Conservation (phyloP, 1,139 yeast species). For the Saccharomyces hybrid region DNA sequence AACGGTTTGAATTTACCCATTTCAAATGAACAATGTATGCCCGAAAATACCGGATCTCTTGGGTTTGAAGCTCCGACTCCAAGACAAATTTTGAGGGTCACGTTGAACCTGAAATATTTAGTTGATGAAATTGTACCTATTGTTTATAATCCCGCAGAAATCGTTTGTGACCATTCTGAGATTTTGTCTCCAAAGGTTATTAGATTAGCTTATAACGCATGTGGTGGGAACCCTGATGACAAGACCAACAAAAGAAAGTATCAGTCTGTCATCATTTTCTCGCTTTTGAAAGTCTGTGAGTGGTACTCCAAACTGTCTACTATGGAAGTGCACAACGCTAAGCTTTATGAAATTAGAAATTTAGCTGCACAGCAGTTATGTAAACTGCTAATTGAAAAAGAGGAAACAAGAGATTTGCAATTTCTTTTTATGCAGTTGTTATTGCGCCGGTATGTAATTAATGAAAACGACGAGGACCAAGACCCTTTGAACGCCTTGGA, state of each 20-base stretch:
- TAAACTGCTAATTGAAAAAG: conserved; percentile 54
- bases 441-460: conserved; percentile 66
- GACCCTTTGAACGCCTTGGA: conserved; percentile 68
- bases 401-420: conserved; percentile 45
- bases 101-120: conserved; percentile 61
- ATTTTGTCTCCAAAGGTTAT: conserved; percentile 54
- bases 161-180: conserved; percentile 53
- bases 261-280: conserved; percentile 59
- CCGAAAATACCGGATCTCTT: not conserved
- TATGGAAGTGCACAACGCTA: conserved; percentile 60
- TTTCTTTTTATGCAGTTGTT: conserved; percentile 69
- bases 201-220: conserved; percentile 57
- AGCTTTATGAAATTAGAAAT: conserved; percentile 52
- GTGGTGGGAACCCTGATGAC: conserved; percentile 72
- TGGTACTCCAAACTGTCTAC: conserved; percentile 66
- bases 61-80: conserved; percentile 42
- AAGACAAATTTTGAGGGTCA: conserved; percentile 64
- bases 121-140: conserved; percentile 68
- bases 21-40: conserved; percentile 1
- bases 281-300: conserved; percentile 61
- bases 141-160: conserved; percentile 43
- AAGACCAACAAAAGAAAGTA: conserved; percentile 52
- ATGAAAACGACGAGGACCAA: conserved; percentile 53
- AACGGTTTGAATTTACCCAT: not conserved
- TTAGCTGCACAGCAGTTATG: conserved; percentile 68